Base-by-base conservation (phyloP, 1,139 yeast genomes). In the Yamadazyma diddensiae region DNA sequence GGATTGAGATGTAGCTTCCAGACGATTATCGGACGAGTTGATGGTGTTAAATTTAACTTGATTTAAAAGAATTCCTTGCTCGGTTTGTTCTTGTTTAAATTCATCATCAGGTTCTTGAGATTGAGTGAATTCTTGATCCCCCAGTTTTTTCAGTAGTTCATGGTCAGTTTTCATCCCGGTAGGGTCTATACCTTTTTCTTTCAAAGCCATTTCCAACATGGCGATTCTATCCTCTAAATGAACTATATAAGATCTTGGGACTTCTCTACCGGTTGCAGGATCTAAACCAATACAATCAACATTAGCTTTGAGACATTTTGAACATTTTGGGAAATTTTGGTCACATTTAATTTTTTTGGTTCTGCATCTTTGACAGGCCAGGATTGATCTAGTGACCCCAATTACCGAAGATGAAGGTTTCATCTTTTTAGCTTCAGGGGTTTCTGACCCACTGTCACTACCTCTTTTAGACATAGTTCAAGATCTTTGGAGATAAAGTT, bases 361-460 rank as follows among this genome's bases (percentile, higher is more conserved):
- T 15, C 95, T 71, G 48, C 97, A 88, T 34, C 95, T 64, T 47
- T 80, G 83, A 51, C 97, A 88, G 1, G 96, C 95, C 1, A 87
- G 75, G 14, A 83, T 80, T 0, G 83, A 66, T 35, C 84, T 50
- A 2, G 80, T 60, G 9, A 75, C 65, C 5, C 55, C 56, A 4
- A 35, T n/a, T n/a, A 33, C 17, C 15, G 29, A 30, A 6, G 41
- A 29, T 13, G 37, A 26, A 5, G 24, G 31, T 23, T 27, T 22
- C 9, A 11, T 15, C 21, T 16, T 21, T 26, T 34, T 34, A n/a
- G 32, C 10, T 17, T 26, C 29, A 5, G 21, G 16, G 3, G 13
- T 7, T 2, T 5, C 17, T n/a, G 18, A 4, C 6, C 19, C 26
- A n/a, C 13, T 10, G 15, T 31, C 34, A 6, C 9, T 9, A 15